These are phyloP conservation scores for Verbascum thapsus DNA, from an alignment of 257 asterid species.

Conservation along the genomic window DNA sequence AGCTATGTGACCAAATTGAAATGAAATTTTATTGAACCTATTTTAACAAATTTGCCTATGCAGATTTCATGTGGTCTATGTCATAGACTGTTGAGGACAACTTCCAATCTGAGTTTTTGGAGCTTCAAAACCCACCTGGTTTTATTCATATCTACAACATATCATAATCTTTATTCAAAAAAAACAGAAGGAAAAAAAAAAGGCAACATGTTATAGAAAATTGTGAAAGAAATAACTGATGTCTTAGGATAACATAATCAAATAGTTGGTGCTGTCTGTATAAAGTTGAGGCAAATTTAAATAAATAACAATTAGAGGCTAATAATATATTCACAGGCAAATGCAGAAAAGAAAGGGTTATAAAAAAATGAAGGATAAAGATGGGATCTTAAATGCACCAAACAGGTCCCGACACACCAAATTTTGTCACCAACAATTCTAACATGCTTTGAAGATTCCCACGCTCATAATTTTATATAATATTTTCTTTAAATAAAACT, in stretches of 20 bases:
- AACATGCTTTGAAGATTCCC: conserved; percentile 36
- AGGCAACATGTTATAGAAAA: neutral
- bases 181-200: no score
- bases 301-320: conserved; percentile 26
- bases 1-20: no score
- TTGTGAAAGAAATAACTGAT: neutral
- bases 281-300: conserved; percentile 16
- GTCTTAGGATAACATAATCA: conserved; percentile 23
- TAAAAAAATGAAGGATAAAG: conserved; percentile 14
- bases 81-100: no score
- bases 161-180: no score
- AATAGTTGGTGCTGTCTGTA: conserved; percentile 18
- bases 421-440: conserved; percentile 35
- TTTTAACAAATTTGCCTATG: no score
- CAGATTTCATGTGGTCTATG: no score
- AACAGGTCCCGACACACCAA: conserved; percentile 25
- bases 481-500: neutral
- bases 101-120: no score
- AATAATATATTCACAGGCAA: conserved; percentile 22
- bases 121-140: no score
- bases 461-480: no score
- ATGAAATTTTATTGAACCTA: no score
- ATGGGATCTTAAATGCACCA: conserved; percentile 42
- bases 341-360: neutral
- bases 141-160: no score